Percentiles rank a stretch among this genome's conserved stretches.
Conservation (phyloP, 108 stramenopile genomes). For the Aurantiochytrium sp. region DNA sequence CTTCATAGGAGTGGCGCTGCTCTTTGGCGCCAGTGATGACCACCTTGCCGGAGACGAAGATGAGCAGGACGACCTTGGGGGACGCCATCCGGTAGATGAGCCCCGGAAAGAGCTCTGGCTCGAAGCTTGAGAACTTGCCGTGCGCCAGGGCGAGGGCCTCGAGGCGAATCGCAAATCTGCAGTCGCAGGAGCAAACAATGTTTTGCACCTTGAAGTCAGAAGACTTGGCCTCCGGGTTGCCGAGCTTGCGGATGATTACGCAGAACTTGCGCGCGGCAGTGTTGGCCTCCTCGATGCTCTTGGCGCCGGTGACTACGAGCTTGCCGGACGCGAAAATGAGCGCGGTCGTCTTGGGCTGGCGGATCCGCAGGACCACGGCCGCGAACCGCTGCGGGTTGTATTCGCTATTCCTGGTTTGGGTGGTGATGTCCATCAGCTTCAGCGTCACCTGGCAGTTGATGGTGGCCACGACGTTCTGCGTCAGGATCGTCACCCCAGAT, state of each 20-base stretch:
- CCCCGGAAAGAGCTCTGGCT: slow-evolving; percentile 98
- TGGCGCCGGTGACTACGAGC: slow-evolving; percentile 83
- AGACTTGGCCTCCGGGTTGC: slow-evolving; percentile 40
- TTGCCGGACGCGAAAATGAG: slow-evolving; percentile 90
- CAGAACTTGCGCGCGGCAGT: slow-evolving; percentile 59
- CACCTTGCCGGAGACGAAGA: slow-evolving; percentile 92
- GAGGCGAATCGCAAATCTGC: slow-evolving; percentile 91
- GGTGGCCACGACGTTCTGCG: slow-evolving; percentile 61
- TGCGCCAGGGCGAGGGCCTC: slow-evolving; percentile 91
- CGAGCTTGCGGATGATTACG: not conserved
- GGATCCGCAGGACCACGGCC: slow-evolving; percentile 84
- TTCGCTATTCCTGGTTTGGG: slow-evolving; percentile 92
- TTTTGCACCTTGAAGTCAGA: slow-evolving; percentile 90
- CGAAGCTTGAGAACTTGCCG: slow-evolving; percentile 79
- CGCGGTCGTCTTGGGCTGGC: slow-evolving; percentile 90
- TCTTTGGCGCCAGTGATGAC: slow-evolving; percentile 59
- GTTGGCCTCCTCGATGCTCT: slow-evolving; percentile 71
- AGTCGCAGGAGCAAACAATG: slow-evolving; percentile 88
- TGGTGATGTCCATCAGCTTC: slow-evolving; percentile 86
- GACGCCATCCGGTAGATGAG: slow-evolving; percentile 85
- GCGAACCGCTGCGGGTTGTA: slow-evolving; percentile 94
- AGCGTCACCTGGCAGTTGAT: slow-evolving; percentile 80
- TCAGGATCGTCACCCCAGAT: slow-evolving; percentile 15
- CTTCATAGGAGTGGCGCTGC: slow-evolving; percentile 35
- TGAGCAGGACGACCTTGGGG: slow-evolving; percentile 84